phyloP scores from a whole-genome alignment of 148 eudicot genomes.

The Chenopodium formosanum region DNA sequence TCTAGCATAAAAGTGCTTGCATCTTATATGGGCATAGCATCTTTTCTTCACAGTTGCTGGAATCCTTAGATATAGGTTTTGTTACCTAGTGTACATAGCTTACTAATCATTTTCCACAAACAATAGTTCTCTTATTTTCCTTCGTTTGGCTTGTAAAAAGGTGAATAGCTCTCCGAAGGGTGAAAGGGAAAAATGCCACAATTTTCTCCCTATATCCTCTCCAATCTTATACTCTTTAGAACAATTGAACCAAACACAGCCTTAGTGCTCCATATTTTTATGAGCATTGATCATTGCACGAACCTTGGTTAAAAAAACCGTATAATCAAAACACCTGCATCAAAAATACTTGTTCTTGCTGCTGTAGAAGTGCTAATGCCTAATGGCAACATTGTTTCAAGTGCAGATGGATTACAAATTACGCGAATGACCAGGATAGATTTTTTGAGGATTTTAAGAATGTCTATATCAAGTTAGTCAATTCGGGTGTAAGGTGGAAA shows the following conservation, averaged over 20 bases:
- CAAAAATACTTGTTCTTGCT: not conserved
- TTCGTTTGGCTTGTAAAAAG: too few species aligned
- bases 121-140: not conserved
- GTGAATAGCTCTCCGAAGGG: too few species aligned
- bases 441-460: constrained; percentile 86
- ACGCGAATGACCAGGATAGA: constrained; percentile 61
- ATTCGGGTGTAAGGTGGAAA: constrained; percentile 85
- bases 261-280: not conserved
- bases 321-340: not conserved
- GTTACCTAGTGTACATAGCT: not conserved
- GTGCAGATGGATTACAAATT: constrained; percentile 78
- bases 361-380: not conserved
- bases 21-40: not conserved
- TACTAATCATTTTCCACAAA: not conserved
- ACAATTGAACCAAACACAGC: not conserved
- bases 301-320: not conserved
- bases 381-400: not conserved
- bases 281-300: not conserved
- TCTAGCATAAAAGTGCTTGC: not conserved
- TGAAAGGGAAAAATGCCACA: not conserved
- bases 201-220: not conserved
- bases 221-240: too few species aligned
- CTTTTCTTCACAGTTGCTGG: not conserved
- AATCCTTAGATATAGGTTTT: not conserved
- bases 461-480: constrained; percentile 79